Base-by-base conservation (phyloP, 2,329 filamentous ascomycete species). In the Fusarium sp. region DNA sequence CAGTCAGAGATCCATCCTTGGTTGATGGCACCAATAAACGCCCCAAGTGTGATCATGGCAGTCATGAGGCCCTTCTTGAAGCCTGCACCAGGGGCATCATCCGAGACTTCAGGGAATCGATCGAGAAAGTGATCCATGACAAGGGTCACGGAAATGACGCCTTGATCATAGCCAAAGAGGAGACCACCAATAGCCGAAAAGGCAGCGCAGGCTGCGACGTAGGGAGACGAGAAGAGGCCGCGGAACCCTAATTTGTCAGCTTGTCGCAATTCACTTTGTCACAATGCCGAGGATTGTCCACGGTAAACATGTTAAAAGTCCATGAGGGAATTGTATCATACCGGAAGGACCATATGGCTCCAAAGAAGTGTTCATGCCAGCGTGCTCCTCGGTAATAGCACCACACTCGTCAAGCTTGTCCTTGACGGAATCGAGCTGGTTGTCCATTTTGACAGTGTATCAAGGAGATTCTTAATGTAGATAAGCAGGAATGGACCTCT, bases 21-120 rank as follows among this genome's bases (percentile, higher is more conserved):
- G 60, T 79, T 71, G 23, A 85, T 73, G 5, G 84, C 84, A 9
- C 84, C 84, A 63, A 84, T 73, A 78, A 83, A 84, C 9, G 83
- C 84, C 56, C 82, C 78, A 1, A 86, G 76, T 5, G 84, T 75
- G 9, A 86, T 75, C n/a, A 82, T 83, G 31, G 84, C 84, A 8
- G 85, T 83, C 66, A 85, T 84, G 78, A 84, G 84, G 24, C 84
- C 75, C 21, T 72, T 72, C 43, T 72, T 69, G 44, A 75, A 74
- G 7, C 82, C 82, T 5, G 80, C 78, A 4, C 83, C 83, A 10
- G 79, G 72, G 8, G 76, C 78, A 4, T 61, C 53, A 9, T 78
- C 73, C 0, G 77, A 72, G 1, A 80, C 77, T 28, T 79, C 69
- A 5, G 74, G 71, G 59, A 81, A 81, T 0, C 73, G 69, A 13